These are phyloP conservation scores for Neurospora sp. DNA, from an alignment of 2,329 filamentous ascomycete species.

Conservation along the genomic window DNA sequence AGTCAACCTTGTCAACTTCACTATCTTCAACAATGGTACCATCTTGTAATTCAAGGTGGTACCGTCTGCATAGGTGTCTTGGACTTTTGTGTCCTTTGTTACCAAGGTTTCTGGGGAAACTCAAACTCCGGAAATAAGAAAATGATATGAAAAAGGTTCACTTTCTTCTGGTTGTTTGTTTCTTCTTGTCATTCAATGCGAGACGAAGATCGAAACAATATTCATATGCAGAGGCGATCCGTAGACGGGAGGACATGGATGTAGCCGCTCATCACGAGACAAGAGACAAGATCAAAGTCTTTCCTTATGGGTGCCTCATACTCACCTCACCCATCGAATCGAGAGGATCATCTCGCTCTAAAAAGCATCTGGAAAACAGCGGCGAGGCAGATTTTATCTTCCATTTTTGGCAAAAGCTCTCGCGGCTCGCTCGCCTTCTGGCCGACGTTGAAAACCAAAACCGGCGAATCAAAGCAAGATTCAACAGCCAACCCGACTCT, in stretches of 20 bases:
- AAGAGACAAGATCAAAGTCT: background rate
- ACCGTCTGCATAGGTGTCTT: background rate
- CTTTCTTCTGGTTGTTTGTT: background rate
- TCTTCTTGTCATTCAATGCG: background rate
- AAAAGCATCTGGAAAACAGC: background rate
- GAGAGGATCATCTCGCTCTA: background rate
- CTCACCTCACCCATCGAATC: background rate
- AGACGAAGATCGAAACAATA: background rate
- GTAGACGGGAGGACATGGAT: background rate
- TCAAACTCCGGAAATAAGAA: background rate
- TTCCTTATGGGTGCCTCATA: background rate
- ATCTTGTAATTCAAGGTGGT: background rate
- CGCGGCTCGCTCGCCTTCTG: background rate
- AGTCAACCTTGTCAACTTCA: background rate
- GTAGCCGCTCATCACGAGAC: background rate
- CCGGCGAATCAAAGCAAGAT: background rate
- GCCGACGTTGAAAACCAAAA: background rate
- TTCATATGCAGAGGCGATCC: background rate
- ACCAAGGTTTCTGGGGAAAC: background rate
- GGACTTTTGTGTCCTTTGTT: background rate
- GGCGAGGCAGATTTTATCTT: background rate
- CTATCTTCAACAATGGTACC: background rate
- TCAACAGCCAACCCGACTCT: background rate
- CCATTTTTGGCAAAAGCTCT: background rate
- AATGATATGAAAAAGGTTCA: background rate